Evolutionary conservation across 306 rosid genomes (phyloP).

Genomic region (Mimosa bimucronata): DNA sequence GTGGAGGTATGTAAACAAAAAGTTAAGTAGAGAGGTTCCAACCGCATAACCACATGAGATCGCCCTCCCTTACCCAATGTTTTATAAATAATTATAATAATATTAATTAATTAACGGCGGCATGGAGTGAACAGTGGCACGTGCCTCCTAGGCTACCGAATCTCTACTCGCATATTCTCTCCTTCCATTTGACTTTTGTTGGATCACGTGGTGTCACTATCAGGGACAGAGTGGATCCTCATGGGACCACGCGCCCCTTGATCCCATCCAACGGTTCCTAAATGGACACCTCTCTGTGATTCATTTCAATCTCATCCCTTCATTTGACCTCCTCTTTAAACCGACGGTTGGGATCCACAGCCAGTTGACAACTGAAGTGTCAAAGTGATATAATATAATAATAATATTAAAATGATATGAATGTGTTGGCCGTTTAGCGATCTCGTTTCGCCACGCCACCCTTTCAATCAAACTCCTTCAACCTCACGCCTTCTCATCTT

Average conservation of each 20-base stretch:
- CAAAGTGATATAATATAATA: no score
- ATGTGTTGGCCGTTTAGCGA: constrained; percentile 16
- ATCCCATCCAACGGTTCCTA: not conserved
- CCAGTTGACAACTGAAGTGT: not conserved
- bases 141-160: not conserved
- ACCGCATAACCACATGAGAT: not conserved
- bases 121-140: not conserved
- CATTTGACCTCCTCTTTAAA: not conserved
- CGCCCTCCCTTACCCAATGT: not conserved
- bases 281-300: not conserved
- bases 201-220: not conserved
- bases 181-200: not conserved
- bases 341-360: not conserved
- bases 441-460: constrained; percentile 65
- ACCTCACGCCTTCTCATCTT: not conserved
- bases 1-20: no score
- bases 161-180: not conserved
- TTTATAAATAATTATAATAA: no score
- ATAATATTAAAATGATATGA: no score
- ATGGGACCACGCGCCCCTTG: not conserved
- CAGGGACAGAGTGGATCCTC: not conserved
- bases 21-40: no score
- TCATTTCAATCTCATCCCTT: not conserved
- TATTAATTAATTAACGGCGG: no score
- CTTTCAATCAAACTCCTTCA: not conserved